These are phyloP conservation scores for Silene noctiflora DNA, from an alignment of 179 eudicot genomes.

Conservation along the genomic window DNA sequence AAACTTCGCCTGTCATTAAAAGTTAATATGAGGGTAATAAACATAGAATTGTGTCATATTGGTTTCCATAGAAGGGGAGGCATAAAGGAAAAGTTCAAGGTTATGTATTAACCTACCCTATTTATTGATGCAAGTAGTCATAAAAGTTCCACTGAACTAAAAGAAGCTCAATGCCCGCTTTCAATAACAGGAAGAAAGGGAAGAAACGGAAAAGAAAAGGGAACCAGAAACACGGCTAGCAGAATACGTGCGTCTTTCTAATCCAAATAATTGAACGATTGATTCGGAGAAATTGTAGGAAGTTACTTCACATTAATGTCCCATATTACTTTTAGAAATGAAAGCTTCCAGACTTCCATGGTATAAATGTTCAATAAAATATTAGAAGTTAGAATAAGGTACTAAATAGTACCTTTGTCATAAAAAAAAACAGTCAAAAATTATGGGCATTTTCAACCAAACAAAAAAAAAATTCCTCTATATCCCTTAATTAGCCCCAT, in stretches of 20 bases:
- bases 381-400: too few species aligned
- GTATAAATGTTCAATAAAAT: too few species aligned
- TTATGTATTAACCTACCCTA: background rate
- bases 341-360: too few species aligned
- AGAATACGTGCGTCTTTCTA: too few species aligned
- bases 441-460: too few species aligned
- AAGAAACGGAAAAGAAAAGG: background rate
- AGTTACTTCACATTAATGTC: background rate
- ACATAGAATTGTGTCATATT: background rate
- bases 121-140: background rate
- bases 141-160: background rate
- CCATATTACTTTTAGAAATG: too few species aligned
- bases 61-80: background rate
- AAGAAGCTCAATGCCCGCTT: background rate
- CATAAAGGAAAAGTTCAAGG: too few species aligned
- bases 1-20: slow-evolving; percentile 73
- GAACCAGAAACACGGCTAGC: background rate
- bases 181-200: background rate
- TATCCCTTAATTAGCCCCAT: too few species aligned
- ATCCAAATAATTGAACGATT: background rate
- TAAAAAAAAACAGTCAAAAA: too few species aligned
- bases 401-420: too few species aligned
- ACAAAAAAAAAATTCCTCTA: too few species aligned
- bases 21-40: slow-evolving; percentile 13
- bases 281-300: background rate